Conservation (phyloP, 225 moss, liverwort and hornwort genomes). For the Bryoerythrophyllum caledonicum region DNA sequence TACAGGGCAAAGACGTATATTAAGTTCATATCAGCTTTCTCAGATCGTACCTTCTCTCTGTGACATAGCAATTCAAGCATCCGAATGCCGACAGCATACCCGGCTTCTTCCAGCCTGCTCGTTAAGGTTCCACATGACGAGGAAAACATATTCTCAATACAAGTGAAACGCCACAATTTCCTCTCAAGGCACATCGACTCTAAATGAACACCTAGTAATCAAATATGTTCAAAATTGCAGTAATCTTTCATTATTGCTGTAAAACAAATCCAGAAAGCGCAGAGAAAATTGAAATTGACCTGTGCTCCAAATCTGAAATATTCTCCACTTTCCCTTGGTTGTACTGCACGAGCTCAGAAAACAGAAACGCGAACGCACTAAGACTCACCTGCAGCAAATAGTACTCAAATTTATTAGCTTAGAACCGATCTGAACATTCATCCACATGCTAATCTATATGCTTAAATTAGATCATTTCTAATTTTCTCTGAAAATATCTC, state of each 20-base stretch:
- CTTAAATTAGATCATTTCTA: not conserved
- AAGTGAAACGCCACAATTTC: not conserved
- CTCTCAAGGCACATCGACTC: not conserved
- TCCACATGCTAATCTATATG: not conserved
- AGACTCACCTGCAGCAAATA: constrained; percentile 67
- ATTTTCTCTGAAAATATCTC: too few species aligned
- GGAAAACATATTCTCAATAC: constrained; percentile 1
- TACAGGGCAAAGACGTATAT: not conserved
- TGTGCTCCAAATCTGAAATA: constrained; percentile 81
- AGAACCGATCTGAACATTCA: not conserved
- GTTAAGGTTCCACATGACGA: constrained; percentile 19
- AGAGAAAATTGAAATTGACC: constrained; percentile 36
- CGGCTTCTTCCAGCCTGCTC: constrained; percentile 80
- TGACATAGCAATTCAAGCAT: constrained; percentile 76
- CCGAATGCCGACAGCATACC: constrained; percentile 72
- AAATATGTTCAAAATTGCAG: not conserved
- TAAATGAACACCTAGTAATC: not conserved
- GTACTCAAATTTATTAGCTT: not conserved
- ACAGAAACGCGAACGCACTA: constrained; percentile 82
- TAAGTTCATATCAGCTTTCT: not conserved
- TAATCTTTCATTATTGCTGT: not conserved
- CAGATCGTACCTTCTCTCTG: constrained; percentile 64
- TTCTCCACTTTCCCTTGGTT: constrained; percentile 89
- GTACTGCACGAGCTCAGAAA: constrained; percentile 89
- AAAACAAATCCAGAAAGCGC: constrained; percentile 1